Evolutionary conservation across 2,329 filamentous ascomycete species (phyloP).

Genomic region (Xylaria sp.): DNA sequence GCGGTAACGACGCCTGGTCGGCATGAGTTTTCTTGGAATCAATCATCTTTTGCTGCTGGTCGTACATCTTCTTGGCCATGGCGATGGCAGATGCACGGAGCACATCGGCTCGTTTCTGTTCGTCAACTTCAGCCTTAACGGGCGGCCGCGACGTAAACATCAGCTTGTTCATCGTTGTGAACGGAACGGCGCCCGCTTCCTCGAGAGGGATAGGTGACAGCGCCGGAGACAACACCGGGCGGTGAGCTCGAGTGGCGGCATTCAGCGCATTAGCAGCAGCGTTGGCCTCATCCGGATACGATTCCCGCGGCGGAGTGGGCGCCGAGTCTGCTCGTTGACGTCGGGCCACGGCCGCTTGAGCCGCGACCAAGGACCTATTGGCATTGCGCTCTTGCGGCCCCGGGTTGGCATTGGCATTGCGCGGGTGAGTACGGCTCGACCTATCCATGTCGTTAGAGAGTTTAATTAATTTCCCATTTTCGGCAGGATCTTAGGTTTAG

Average conservation of each 20-base stretch:
- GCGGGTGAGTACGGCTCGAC: slow-evolving; percentile 57
- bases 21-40: slow-evolving; percentile 59
- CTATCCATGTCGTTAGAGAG: slow-evolving; percentile 43
- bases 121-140: slow-evolving; percentile 76
- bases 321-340: slow-evolving; percentile 74
- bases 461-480: background rate
- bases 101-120: slow-evolving; percentile 76
- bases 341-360: slow-evolving; percentile 77
- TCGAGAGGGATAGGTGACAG: slow-evolving; percentile 58
- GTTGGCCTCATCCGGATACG: slow-evolving; percentile 68
- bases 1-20: slow-evolving; percentile 45
- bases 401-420: slow-evolving; percentile 59
- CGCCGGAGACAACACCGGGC: slow-evolving; percentile 52
- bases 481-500: background rate
- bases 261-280: slow-evolving; percentile 75
- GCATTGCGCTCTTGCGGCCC: slow-evolving; percentile 58
- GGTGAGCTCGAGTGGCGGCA: slow-evolving; percentile 76
- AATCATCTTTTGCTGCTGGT: slow-evolving; percentile 71
- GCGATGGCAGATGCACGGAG: slow-evolving; percentile 85
- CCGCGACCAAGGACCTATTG: slow-evolving; percentile 76
- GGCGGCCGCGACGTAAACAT: slow-evolving; percentile 84
- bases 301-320: slow-evolving; percentile 58
- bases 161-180: slow-evolving; percentile 74
- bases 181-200: slow-evolving; percentile 74
- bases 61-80: slow-evolving; percentile 91